A percentile compares a stretch with the other conserved stretches of the same genome.
phyloP scores from a whole-genome alignment of 2,329 filamentous ascomycete genomes.

The Plenodomus tracheiphilus region DNA sequence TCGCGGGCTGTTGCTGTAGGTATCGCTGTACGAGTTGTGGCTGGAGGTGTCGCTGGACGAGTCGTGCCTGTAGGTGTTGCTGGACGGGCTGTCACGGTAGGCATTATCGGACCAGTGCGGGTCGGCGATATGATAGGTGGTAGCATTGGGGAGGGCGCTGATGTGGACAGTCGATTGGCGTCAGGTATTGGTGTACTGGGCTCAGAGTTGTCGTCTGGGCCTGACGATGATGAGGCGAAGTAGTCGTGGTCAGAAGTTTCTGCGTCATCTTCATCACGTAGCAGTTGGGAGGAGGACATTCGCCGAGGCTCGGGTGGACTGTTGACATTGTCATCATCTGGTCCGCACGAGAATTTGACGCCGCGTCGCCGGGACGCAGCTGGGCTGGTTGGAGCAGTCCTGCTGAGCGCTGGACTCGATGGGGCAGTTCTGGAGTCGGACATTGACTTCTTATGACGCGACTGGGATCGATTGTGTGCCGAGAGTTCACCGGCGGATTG shows the following conservation, averaged over 20 bases:
- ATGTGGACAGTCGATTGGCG: constrained; percentile 22
- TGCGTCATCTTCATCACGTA: background rate
- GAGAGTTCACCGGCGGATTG: background rate
- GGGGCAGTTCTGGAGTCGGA: constrained; percentile 24
- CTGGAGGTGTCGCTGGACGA: too few relatives aligned
- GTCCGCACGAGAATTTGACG: background rate
- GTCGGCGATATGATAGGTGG: constrained; percentile 12
- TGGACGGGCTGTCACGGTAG: too few relatives aligned
- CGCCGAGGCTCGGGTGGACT: constrained; percentile 14
- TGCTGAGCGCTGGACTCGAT: constrained; percentile 20
- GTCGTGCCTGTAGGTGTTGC: too few relatives aligned
- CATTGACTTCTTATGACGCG: constrained; percentile 25
- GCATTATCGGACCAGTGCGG: too few relatives aligned
- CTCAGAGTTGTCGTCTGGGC: constrained; percentile 8
- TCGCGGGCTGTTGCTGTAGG: constrained; percentile 14
- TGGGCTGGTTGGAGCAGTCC: constrained; percentile 20
- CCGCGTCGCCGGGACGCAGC: constrained; percentile 14
- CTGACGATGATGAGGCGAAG: constrained; percentile 9
- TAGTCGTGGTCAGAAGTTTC: constrained; percentile 37
- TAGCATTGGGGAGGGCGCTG: constrained; percentile 30
- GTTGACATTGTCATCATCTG: constrained; percentile 24
- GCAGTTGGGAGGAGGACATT: background rate
- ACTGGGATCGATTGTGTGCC: constrained; percentile 3
- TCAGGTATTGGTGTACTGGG: constrained; percentile 35
- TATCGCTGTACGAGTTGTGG: constrained; percentile 33